phyloP scores from a whole-genome alignment of 73 alveolate genomes.

The Paramecium pentaurelia region DNA sequence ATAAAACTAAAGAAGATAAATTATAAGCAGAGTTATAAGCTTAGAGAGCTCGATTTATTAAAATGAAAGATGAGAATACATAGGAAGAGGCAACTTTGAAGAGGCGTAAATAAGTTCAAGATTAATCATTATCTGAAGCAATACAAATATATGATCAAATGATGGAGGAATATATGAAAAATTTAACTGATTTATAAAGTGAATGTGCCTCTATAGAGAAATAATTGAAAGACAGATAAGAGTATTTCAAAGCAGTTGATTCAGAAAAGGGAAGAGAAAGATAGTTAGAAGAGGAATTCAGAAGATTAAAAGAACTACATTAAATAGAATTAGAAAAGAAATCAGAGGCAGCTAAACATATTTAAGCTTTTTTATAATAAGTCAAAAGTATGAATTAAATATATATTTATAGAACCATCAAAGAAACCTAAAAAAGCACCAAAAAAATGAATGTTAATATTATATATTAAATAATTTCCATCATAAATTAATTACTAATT shows the following conservation, averaged over 20 bases:
- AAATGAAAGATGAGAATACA: constrained; percentile 57
- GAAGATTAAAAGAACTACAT: constrained; percentile 31
- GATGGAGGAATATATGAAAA: constrained; percentile 49
- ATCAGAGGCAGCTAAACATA: constrained; percentile 57
- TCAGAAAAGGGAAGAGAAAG: constrained; percentile 61
- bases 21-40: constrained; percentile 10
- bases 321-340: constrained; percentile 39
- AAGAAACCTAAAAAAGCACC: not conserved
- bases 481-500: not conserved
- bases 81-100: constrained; percentile 44
- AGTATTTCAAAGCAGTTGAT: constrained; percentile 51
- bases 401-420: constrained; percentile 17
- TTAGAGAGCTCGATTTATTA: constrained; percentile 16
- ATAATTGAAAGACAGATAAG: constrained; percentile 9
- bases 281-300: constrained; percentile 60
- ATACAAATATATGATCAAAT: constrained; percentile 44
- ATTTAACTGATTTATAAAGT: constrained; percentile 20
- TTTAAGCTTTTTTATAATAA: constrained; percentile 40
- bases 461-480: not conserved
- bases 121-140: constrained; percentile 39
- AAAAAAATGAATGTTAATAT: not conserved
- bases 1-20: constrained; percentile 49
- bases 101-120: constrained; percentile 35
- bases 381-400: constrained; percentile 33
- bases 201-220: constrained; percentile 43